These are phyloP conservation scores for Hyphopichia burtonii DNA, from an alignment of 1,139 yeast species.

Conservation along the genomic window DNA sequence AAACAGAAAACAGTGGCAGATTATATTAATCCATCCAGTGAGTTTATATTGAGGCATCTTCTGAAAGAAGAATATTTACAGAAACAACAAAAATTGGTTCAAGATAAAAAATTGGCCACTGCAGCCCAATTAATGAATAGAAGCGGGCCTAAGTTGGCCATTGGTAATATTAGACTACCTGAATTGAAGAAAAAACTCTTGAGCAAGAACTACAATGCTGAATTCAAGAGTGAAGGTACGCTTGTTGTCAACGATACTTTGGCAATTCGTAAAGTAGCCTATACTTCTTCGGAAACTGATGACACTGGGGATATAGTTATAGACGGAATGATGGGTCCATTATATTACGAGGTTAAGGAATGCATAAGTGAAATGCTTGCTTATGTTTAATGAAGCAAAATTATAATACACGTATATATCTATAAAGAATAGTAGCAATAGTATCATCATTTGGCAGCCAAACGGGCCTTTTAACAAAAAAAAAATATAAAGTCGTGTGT, in stretches of 20 bases:
- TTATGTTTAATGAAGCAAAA: conserved; percentile 40
- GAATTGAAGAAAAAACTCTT: conserved; percentile 69
- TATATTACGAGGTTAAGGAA: conserved; percentile 77
- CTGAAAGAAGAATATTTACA: conserved; percentile 13
- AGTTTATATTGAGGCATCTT: conserved; percentile 35
- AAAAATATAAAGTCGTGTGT: conserved; percentile 1
- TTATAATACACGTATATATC: neutral
- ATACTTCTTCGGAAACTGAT: conserved; percentile 37
- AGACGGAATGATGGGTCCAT: conserved; percentile 76
- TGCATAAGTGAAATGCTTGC: conserved; percentile 81
- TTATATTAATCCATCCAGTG: conserved; percentile 34
- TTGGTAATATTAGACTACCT: conserved; percentile 86
- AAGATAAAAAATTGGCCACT: conserved; percentile 4
- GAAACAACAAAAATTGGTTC: conserved; percentile 10
- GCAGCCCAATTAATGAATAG: conserved; percentile 9
- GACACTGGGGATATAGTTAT: conserved; percentile 79
- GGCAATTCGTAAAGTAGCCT: conserved; percentile 69
- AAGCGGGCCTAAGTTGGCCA: conserved; percentile 53
- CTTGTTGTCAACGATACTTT: conserved; percentile 79
- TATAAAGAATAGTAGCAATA: no score
- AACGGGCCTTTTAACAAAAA: neutral
- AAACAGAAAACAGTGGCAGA: conserved; percentile 25
- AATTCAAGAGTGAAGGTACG: conserved; percentile 91
- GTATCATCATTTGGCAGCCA: neutral
- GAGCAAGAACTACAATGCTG: conserved; percentile 67